Evolutionary conservation across 306 rosid genomes (phyloP).

Genomic region (Arachis stenosperma): DNA sequence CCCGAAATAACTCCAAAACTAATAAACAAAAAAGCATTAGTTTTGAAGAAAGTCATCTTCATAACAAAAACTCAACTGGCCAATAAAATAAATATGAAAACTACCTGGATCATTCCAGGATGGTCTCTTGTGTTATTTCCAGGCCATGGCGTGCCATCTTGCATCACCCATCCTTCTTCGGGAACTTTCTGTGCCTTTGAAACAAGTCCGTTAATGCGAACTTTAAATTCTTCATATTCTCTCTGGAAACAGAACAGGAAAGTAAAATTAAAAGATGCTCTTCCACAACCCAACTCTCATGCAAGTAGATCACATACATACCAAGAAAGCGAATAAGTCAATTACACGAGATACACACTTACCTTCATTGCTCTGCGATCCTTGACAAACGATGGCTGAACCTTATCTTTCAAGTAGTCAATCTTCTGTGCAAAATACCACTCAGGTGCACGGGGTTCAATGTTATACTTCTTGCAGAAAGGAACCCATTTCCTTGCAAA

Average conservation of each 20-base stretch:
- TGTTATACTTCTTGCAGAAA: slow-evolving; percentile 75
- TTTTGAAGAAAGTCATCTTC: slow-evolving; percentile 22
- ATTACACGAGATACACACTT: background rate
- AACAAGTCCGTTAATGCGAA: slow-evolving; percentile 85
- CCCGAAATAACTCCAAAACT: background rate
- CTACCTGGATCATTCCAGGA: slow-evolving; percentile 99
- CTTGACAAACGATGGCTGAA: slow-evolving; percentile 90
- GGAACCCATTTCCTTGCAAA: slow-evolving; percentile 97
- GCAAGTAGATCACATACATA: background rate
- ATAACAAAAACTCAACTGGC: slow-evolving; percentile 9
- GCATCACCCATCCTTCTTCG: slow-evolving; percentile 98
- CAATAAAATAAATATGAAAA: background rate
- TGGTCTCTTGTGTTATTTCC: slow-evolving; percentile 99
- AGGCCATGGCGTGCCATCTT: slow-evolving; percentile 99
- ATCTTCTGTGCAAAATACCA: slow-evolving; percentile 96
- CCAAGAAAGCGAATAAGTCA: slow-evolving; percentile 9
- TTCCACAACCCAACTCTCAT: background rate
- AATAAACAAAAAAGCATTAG: slow-evolving; percentile 6
- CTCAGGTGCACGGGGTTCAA: slow-evolving; percentile 98
- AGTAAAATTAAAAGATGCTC: slow-evolving; percentile 30
- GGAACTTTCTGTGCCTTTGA: slow-evolving; percentile 86
- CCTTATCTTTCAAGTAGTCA: slow-evolving; percentile 95
- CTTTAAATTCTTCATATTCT: slow-evolving; percentile 95
- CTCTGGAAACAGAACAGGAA: slow-evolving; percentile 53
- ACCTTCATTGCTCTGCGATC: slow-evolving; percentile 99